Base-by-base conservation (phyloP, 192 early-diverging fungal genomes). In the Radiomyces spectabilis region DNA sequence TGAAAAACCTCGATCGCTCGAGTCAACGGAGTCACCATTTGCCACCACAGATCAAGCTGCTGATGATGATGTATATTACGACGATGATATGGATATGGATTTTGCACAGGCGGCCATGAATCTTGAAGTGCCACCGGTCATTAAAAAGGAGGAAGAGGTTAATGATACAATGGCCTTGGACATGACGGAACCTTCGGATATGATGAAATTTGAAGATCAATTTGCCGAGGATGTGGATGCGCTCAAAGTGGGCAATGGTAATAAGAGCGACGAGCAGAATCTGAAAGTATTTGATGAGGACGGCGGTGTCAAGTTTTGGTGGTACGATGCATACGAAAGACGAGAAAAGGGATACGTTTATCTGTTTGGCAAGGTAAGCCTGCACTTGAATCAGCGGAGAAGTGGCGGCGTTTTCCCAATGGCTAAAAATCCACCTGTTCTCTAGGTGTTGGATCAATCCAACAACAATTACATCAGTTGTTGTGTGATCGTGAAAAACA, bases 291-390 rank as follows among this genome's bases (percentile, higher is more conserved):
- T 51, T 1, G 51, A 65, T 8, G 48, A 15, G 25, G 27, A 48
- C 29, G 24, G 24, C 5, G 24, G 27, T 31, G 25, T 48, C 5
- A 21, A 5, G 5, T 55, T 55, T 41, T 99, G 79, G 70, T 99
- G 94, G 94, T 72, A 95, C 29, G 97, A 99, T 65, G 93, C 92
- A 6, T 78, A 74, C 46, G 95, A 99, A 61, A 80, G 79, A 39
- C 33, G 25, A 37, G 44, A 45, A n/a, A 69, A 81, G 44, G 93
- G 93, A 1, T 53, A 65, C 22, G 77, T 99, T 0, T 97, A 95
- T 50, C 52, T 99, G 1, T 89, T 99, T 75, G 97, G 92, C 53
- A 99, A 98, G 73, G 60, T 62, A 47, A 18, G 19, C n/a, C n/a
- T n/a, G n/a, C n/a, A n/a, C n/a, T n/a, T n/a, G n/a, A n/a, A n/a